Conservation (phyloP, 345 rosid genomes). For the Corchorus capsularis region DNA sequence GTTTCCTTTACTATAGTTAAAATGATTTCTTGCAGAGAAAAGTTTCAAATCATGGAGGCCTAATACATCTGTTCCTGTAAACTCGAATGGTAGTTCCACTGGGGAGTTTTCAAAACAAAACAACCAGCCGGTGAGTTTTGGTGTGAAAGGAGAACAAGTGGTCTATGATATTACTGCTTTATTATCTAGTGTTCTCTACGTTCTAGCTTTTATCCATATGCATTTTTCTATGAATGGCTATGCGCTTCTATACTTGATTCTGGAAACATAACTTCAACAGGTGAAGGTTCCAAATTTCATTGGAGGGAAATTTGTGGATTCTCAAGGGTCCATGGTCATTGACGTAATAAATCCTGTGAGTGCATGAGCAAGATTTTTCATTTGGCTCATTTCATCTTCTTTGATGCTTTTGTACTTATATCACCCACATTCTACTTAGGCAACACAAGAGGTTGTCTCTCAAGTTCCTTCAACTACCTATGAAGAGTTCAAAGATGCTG, state of each 20-base stretch:
- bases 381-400: not conserved
- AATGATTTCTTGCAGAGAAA: slow-evolving; percentile 34
- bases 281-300: slow-evolving; percentile 39
- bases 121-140: slow-evolving; percentile 36
- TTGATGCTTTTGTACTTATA: slow-evolving; percentile 10
- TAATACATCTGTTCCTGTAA: slow-evolving; percentile 31
- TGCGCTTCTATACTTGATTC: not conserved
- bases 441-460: slow-evolving; percentile 48
- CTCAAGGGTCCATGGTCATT: slow-evolving; percentile 30
- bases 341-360: slow-evolving; percentile 52
- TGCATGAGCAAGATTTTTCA: not conserved
- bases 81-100: slow-evolving; percentile 12
- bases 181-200: not conserved
- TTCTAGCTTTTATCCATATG: not conserved
- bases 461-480: slow-evolving; percentile 39
- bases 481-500: slow-evolving; percentile 47
- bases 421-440: slow-evolving; percentile 24
- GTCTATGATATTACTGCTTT: not conserved
- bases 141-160: slow-evolving; percentile 5
- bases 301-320: slow-evolving; percentile 43
- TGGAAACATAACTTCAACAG: slow-evolving; percentile 19
- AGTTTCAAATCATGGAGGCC: slow-evolving; percentile 45
- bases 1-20: not conserved
- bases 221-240: not conserved
- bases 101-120: slow-evolving; percentile 29